Percentiles rank a stretch among this genome's conserved stretches.
phyloP scores from a whole-genome alignment of 257 asterid species.

The Solanum ossicruentum region DNA sequence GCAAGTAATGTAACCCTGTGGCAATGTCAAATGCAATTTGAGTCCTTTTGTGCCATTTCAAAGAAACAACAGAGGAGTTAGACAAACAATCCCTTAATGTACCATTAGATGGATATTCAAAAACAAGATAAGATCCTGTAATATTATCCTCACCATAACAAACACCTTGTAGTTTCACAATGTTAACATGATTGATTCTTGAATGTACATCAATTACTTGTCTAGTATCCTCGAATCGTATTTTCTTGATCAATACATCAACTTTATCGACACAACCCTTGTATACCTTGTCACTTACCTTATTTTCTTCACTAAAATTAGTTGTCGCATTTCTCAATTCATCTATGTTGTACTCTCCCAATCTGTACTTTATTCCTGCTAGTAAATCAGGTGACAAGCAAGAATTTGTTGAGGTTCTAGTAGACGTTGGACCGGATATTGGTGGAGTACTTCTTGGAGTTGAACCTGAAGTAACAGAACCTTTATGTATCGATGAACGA shows the following conservation, averaged over 20 bases:
- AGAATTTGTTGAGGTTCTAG: slow-evolving; percentile 31
- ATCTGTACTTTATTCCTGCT: slow-evolving; percentile 40
- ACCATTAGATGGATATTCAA: slow-evolving; percentile 50
- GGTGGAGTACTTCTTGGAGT: slow-evolving; percentile 35
- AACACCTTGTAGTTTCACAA: slow-evolving; percentile 51
- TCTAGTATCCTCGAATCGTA: slow-evolving; percentile 29
- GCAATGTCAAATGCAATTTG: slow-evolving; percentile 66
- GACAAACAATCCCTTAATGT: slow-evolving; percentile 42
- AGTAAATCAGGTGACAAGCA: slow-evolving; percentile 67
- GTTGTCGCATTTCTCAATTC: slow-evolving; percentile 37
- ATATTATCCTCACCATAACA: slow-evolving; percentile 36
- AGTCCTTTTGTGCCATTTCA: slow-evolving; percentile 44
- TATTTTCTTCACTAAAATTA: slow-evolving; percentile 16
- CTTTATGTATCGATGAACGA: slow-evolving; percentile 2
- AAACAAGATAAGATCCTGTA: slow-evolving; percentile 40
- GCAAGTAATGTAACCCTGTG: slow-evolving; percentile 49
- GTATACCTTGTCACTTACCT: slow-evolving; percentile 20
- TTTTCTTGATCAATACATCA: slow-evolving; percentile 36
- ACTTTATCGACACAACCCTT: slow-evolving; percentile 29
- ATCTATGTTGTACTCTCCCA: slow-evolving; percentile 31
- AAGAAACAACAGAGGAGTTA: slow-evolving; percentile 2
- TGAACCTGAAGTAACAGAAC: slow-evolving; percentile 30
- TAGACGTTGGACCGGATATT: slow-evolving; percentile 24
- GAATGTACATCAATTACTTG: slow-evolving; percentile 50
- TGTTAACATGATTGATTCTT: slow-evolving; percentile 57